Conservation (phyloP, 768 basidiomycete species). For the Mycena filopes region DNA sequence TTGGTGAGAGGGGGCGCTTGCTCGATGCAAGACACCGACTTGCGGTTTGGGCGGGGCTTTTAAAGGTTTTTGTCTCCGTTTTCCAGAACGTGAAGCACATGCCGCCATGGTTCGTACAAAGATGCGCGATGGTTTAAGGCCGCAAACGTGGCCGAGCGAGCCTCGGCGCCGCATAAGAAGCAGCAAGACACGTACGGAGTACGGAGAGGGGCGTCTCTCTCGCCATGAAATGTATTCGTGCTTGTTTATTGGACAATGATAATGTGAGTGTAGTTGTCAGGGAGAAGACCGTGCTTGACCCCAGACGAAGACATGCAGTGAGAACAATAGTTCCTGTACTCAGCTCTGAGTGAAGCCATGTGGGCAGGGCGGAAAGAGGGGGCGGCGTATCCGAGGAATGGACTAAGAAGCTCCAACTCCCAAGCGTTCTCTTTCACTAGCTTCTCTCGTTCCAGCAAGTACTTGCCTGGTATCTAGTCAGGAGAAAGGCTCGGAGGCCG, state of each 20-base stretch:
- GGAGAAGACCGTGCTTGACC: too few relatives aligned
- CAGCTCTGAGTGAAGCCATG: neutral
- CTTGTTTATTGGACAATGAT: neutral
- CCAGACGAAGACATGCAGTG: too few relatives aligned
- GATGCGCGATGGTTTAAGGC: neutral
- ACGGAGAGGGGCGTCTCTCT: slow-evolving; percentile 6
- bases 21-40: slow-evolving; percentile 8
- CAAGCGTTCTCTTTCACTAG: slow-evolving; percentile 86
- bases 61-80: neutral
- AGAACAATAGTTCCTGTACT: neutral
- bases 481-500: neutral
- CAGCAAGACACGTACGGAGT: slow-evolving; percentile 24
- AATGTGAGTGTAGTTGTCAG: neutral
- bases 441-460: slow-evolving; percentile 82
- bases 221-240: too few relatives aligned
- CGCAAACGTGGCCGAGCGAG: slow-evolving; percentile 14
- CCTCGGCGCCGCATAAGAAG: slow-evolving; percentile 20
- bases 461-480: slow-evolving; percentile 67
- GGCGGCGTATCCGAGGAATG: neutral
- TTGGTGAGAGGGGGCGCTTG: slow-evolving; percentile 1
- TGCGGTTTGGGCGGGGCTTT: neutral
- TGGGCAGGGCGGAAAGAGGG: slow-evolving; percentile 1
- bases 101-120: slow-evolving; percentile 2
- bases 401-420: slow-evolving; percentile 59
- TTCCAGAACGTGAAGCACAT: slow-evolving; percentile 22